Evolutionary conservation across 2,329 filamentous ascomycete species (phyloP).

Genomic region (Alternaria triticina): DNA sequence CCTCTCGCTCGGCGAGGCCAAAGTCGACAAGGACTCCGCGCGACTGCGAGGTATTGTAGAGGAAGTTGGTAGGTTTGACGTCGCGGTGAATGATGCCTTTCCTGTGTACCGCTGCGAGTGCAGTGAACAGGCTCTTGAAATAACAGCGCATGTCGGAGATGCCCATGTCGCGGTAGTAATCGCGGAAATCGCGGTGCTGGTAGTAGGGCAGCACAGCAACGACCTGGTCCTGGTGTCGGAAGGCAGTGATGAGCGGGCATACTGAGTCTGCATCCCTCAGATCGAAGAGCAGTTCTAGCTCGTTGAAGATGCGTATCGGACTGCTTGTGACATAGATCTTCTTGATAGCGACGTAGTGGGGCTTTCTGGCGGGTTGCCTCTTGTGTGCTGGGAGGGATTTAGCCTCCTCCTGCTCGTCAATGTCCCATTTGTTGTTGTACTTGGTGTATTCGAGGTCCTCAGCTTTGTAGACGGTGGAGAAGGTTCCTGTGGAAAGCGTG

Average conservation of each 20-base stretch:
- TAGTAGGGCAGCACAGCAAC: slow-evolving; percentile 95
- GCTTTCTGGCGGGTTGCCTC: slow-evolving; percentile 55
- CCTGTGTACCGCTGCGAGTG: slow-evolving; percentile 80
- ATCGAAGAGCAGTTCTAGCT: slow-evolving; percentile 90
- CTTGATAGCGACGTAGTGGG: slow-evolving; percentile 93
- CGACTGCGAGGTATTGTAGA: slow-evolving; percentile 82
- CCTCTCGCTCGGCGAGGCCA: slow-evolving; percentile 81
- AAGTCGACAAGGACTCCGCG: slow-evolving; percentile 97
- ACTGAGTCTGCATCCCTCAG: slow-evolving; percentile 83
- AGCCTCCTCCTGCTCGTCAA: slow-evolving; percentile 67
- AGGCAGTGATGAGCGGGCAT: slow-evolving; percentile 96
- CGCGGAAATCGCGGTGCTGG: slow-evolving; percentile 90
- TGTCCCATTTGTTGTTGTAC: slow-evolving; percentile 87
- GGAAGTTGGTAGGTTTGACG: slow-evolving; percentile 97
- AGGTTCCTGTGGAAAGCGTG: slow-evolving; percentile 71
- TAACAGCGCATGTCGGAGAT: slow-evolving; percentile 88
- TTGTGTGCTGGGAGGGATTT: slow-evolving; percentile 74
- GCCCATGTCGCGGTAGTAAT: slow-evolving; percentile 91
- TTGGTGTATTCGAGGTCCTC: slow-evolving; percentile 86
- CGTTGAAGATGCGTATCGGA: slow-evolving; percentile 90
- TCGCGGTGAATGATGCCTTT: slow-evolving; percentile 89
- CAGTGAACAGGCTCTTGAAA: slow-evolving; percentile 85
- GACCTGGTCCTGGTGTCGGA: slow-evolving; percentile 91
- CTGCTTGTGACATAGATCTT: slow-evolving; percentile 99
- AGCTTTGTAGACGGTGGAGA: slow-evolving; percentile 98